Base-by-base conservation (phyloP, 768 basidiomycete species). In the Termitomyces sp. region DNA sequence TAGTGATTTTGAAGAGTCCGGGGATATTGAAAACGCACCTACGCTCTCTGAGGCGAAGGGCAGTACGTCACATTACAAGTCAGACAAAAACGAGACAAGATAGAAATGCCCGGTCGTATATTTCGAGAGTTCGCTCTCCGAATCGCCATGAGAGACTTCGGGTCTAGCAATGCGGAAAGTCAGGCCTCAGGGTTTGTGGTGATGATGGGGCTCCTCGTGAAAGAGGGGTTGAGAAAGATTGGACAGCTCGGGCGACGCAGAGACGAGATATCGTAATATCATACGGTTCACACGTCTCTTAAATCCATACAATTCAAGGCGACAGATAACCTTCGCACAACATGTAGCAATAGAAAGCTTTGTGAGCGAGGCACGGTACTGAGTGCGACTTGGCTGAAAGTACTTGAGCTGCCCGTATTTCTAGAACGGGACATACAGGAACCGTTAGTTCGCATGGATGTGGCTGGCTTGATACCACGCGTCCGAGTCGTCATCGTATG, bases 211-310 rank as follows among this genome's bases (percentile, higher is more conserved):
- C 25, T 25, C 25, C 25, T 25, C 25, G 25, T 25, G 25, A 25
- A 25, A 25, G 25, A 25, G 25, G 25, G 25, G 25, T 25, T 25
- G 25, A 25, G 38, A 1, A 5, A 61, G 60, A 12, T 57, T 31
- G 25, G 25, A 25, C 25, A 25, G 25, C 25, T 25, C 25, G 25
- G 25, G 25, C 25, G 25, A 25, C 25, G 25, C 25, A 25, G 25
- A 25, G 25, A 31, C 37, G 8, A 56, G 47, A 36, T 60, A 56
- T 11, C 45, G 53, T 29, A 55, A 45, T 40, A 56, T 56, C 60
- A 57, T 48, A 10, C 14, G 20, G n/a, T 58, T 47, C 6, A 48
- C 29, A 5, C 57, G 12, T 25, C 49, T 38, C 0, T 38, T 1
- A 34, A 40, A 40, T 3, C 36, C 47, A 14, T 47, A 34, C 56